Base-by-base conservation (phyloP, 2,329 filamentous ascomycete species). In the Microdochium trichocladiopsis region DNA sequence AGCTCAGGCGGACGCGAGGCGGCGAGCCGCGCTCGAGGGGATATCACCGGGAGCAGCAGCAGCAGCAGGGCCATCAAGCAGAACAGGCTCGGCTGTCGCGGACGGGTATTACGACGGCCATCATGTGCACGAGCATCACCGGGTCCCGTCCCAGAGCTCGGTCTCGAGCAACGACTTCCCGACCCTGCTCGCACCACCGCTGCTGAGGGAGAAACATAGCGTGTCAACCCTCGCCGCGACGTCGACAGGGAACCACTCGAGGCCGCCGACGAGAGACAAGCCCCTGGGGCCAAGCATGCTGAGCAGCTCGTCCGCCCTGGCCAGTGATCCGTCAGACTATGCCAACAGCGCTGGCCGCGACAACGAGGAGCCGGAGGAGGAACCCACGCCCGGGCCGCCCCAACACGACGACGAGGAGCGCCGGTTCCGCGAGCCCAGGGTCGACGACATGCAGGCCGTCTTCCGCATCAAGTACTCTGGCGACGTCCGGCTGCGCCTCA, bases 361-460 rank as follows among this genome's bases (percentile, higher is more conserved):
- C 21, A 48, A 50, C 45, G 53, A 48, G 50, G n/a, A n/a, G n/a
- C n/a, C n/a, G n/a, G n/a, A n/a, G n/a, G 37, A 49, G 25, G 51
- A 49, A 25, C n/a, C 28, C 33, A 43, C 51, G 49, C 63, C 65
- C 31, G 60, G 59, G 47, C 63, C 55, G 33, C 61, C 60, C 50
- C 55, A 62, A 47, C 49, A 53, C 28, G 50, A 48, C 21, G 52
- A 47, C 22, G 64, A 60, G 16, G 55, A 57, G 52, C 73, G 79
- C 48, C 74, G 75, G 52, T 80, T 86, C 63, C 81, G 84, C 23
- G 90, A 96, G 65, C 86, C 84, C 4, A 82, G 86, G 24, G 80
- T 88, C 2, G 90, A 96, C 57, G 94, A 99, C 64, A 78, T 96
- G 51, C 94, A 99, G 68, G 88, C 95, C 49, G 88, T 97, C 5